Percentiles rank a stretch among this genome's conserved stretches.
Conservation (phyloP, 2,329 filamentous ascomycete species). For the Aspergillus quadrilineatus region DNA sequence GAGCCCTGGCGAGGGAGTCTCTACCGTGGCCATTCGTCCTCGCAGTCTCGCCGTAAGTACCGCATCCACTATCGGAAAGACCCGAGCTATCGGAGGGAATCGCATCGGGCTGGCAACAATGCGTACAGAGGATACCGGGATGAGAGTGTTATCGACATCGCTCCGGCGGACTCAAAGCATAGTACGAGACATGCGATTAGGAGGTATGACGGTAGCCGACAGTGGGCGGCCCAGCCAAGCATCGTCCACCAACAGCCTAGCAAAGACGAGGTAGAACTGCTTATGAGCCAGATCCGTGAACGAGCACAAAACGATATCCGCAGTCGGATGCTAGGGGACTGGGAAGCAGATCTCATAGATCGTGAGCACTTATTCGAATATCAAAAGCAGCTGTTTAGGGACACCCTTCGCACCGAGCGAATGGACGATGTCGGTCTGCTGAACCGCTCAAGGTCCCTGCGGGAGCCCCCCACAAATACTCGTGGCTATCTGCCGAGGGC, state of each 20-base stretch:
- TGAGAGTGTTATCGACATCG: conserved; percentile 23
- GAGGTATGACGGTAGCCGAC: conserved; percentile 11
- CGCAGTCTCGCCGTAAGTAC: conserved; percentile 20
- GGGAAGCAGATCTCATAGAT: conserved; percentile 7
- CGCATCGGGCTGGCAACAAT: conserved; percentile 11
- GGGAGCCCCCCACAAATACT: conserved; percentile 18
- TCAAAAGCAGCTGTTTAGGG: conserved; percentile 24
- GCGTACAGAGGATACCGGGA: conserved; percentile 17
- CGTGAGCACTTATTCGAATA: conserved; percentile 9
- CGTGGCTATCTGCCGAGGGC: conserved; percentile 16
- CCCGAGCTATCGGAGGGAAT: conserved; percentile 23
- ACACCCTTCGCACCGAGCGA: conserved; percentile 18
- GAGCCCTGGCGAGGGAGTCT: conserved; percentile 20
- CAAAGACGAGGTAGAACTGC: conserved; percentile 16
- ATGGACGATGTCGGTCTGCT: conserved; percentile 6
- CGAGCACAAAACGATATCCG: conserved; percentile 27
- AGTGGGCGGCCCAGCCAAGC: conserved; percentile 21
- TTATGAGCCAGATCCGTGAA: conserved; percentile 11
- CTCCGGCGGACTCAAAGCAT: conserved; percentile 25
- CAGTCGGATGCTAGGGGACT: conserved; percentile 24
- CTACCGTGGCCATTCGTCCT: conserved; percentile 21
- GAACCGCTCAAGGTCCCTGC: conserved; percentile 19
- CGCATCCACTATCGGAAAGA: conserved; percentile 30
- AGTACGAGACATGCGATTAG: conserved; percentile 5
- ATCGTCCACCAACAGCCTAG: conserved; percentile 19